Evolutionary conservation across 2,329 filamentous ascomycete genomes (phyloP).

Genomic region (Zymoseptoria tritici): DNA sequence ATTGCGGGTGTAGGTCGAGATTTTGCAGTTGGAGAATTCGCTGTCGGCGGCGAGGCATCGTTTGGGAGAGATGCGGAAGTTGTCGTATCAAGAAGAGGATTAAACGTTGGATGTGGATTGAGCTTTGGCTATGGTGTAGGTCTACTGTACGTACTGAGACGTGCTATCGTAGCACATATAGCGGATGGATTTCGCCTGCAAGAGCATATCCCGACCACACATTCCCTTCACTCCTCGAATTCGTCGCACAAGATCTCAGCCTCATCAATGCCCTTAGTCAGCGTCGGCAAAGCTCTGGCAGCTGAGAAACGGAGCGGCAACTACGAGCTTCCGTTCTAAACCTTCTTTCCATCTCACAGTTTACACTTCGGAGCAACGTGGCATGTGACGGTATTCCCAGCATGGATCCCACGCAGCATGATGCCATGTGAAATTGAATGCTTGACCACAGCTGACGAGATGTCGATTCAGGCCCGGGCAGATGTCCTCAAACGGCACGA

Average conservation of each 20-base stretch:
- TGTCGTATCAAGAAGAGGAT: constrained; percentile 76
- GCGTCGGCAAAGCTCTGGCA: neutral
- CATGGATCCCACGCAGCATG: neutral
- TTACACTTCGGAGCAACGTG: neutral
- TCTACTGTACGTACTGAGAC: neutral
- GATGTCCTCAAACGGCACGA: neutral
- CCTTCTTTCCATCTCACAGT: neutral
- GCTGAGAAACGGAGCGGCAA: neutral
- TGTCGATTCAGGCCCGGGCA: neutral
- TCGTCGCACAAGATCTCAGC: neutral
- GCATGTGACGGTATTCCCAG: neutral
- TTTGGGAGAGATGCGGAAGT: constrained; percentile 96
- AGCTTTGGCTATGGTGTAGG: neutral
- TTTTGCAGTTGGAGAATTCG: constrained; percentile 86
- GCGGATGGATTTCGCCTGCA: neutral
- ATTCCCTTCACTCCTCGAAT: neutral
- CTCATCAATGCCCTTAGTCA: neutral
- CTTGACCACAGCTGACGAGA: neutral
- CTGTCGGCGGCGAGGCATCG: constrained; percentile 71
- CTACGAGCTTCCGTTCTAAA: neutral
- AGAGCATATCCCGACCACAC: neutral
- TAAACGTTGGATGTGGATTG: constrained; percentile 4
- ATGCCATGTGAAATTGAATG: neutral
- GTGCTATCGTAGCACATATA: neutral
- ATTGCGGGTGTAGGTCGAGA: constrained; percentile 66